A percentile compares a stretch with the other conserved stretches of the same genome.
Evolutionary conservation across 2,329 filamentous ascomycete species (phyloP).

Genomic region (Scolecobasidium constrictum): DNA sequence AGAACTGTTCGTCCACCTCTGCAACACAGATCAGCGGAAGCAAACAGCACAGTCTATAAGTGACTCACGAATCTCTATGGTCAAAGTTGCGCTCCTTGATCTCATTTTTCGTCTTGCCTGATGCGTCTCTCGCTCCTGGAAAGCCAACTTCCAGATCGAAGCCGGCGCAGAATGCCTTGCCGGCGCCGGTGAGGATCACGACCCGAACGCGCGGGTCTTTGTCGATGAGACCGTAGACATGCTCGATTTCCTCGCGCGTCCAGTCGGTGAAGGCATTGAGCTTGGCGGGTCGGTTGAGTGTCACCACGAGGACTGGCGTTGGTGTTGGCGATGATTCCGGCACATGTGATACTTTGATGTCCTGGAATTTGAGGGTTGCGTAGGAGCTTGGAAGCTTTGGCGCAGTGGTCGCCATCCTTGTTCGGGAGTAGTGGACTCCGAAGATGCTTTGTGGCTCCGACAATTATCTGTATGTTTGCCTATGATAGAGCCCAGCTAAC

Average conservation of each 20-base stretch:
- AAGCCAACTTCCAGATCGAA: conserved; percentile 33
- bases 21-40: too few relatives aligned
- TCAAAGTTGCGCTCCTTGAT: neutral
- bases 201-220: conserved; percentile 43
- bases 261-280: conserved; percentile 59
- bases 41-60: too few relatives aligned
- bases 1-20: neutral
- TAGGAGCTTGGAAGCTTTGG: neutral
- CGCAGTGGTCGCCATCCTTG: too few relatives aligned
- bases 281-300: conserved; percentile 52
- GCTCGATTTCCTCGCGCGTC: conserved; percentile 45
- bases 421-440: too few relatives aligned
- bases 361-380: neutral
- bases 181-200: conserved; percentile 39
- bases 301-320: conserved; percentile 45
- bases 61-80: neutral
- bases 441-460: too few relatives aligned
- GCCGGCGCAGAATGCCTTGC: conserved; percentile 43
- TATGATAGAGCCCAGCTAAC: too few relatives aligned
- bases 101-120: neutral
- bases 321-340: conserved; percentile 14
- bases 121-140: neutral
- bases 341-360: conserved; percentile 37
- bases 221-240: conserved; percentile 30
- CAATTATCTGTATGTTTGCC: too few relatives aligned